A percentile compares a stretch with the other conserved stretches of the same genome.
phyloP scores from a whole-genome alignment of 1,284 basidiomycete species.

The Blastosporella zonata region DNA sequence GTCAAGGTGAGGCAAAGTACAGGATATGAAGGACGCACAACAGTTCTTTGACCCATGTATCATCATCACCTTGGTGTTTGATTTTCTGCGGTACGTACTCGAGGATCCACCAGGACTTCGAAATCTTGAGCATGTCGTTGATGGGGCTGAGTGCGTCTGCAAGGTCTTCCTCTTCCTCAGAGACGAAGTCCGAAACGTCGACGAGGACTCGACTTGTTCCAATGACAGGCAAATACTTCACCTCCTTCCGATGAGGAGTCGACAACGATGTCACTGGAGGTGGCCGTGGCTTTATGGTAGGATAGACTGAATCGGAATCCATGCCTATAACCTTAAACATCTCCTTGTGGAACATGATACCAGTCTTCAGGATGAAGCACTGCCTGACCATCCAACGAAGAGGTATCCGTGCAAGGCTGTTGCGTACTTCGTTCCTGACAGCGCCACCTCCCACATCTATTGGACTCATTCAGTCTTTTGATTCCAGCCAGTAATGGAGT shows the following conservation, averaged over 20 bases:
- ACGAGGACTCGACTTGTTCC: conserved; percentile 8
- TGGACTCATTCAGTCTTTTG: not conserved
- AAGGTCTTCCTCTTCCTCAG: conserved; percentile 32
- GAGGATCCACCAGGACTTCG: conserved; percentile 44
- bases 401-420: conserved; percentile 59
- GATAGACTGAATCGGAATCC: conserved; percentile 17
- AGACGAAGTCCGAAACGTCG: conserved; percentile 14
- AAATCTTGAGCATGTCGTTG: conserved; percentile 41
- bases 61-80: conserved; percentile 31
- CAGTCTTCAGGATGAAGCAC: conserved; percentile 47
- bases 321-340: conserved; percentile 37
- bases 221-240: conserved; percentile 7
- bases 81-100: conserved; percentile 37
- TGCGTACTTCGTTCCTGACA: conserved; percentile 46
- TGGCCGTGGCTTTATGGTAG: conserved; percentile 14
- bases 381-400: conserved; percentile 69
- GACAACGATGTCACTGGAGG: conserved; percentile 12
- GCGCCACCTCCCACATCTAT: conserved; percentile 57
- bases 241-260: conserved; percentile 7
- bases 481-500: not conserved
- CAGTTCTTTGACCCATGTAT: conserved; percentile 28
- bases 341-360: conserved; percentile 40
- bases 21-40: conserved; percentile 3
- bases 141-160: conserved; percentile 40
- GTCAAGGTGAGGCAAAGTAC: too few species aligned